Evolutionary conservation across 2,329 filamentous ascomycete genomes (phyloP), one percentile per base, ranked within the genome.

Genomic region (Paecilomyces fulvus): DNA sequence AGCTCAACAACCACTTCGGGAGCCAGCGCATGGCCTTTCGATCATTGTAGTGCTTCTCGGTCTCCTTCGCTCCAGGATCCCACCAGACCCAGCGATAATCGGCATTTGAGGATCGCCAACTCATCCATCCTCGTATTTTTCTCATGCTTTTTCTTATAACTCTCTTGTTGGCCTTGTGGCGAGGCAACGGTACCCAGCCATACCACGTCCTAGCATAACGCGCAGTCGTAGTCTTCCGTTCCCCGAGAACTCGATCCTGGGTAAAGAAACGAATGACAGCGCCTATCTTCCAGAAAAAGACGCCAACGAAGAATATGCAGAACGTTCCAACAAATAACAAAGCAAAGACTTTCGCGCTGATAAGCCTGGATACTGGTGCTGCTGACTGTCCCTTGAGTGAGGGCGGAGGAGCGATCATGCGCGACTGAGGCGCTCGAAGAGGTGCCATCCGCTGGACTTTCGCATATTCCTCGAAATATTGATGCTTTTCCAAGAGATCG

Each of bases 161-260:
- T 7, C 58, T 30, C 55, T 69, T 72, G 30, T 66, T 66, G 7
- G 61, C 57, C 48, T 73, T 61, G 25, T 73, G 67, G 5, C 59
- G 64, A n/a, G 69, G 57, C 11, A 66, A 53, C 1, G 68, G 61
- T 12, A 75, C 63, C 73, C 73, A 76, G 31, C 73, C 73, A 56
- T 75, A 74, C 73, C 73, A 76, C 11, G 73, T 74, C 48, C 67
- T 72, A 23, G 67, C 67, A 58, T 73, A 74, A 12, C 71, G 70
- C 58, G 64, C 61, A 14, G 62, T 63, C 9, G 65, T 60, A 3
- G 59, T 53, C 57, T 70, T 74, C 23, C 69, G 70, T 54, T 58
- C 61, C 49, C 60, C 54, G 20, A 74, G 53, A 30, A 76, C 67
- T 58, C 63, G 70, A 43, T 66, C 56, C 54, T 64, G 62, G 7